A percentile compares a stretch with the other conserved stretches of the same genome.
These are phyloP conservation scores for Umbilicaria muhlenbergii DNA, from an alignment of 495 filamentous ascomycete species.

Conservation along the genomic window DNA sequence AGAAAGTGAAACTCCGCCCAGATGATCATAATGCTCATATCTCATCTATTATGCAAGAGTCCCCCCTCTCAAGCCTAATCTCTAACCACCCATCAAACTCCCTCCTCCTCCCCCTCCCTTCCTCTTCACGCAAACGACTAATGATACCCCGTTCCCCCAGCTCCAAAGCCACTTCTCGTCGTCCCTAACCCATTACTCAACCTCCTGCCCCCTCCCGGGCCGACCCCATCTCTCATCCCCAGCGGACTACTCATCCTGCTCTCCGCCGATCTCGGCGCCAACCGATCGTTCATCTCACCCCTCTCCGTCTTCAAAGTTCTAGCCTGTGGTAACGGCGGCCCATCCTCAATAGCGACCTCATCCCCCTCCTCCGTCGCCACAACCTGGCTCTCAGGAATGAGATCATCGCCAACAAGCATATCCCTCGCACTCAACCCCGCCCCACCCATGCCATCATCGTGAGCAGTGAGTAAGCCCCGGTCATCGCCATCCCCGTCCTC, in stretches of 20 bases:
- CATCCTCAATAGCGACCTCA: neutral
- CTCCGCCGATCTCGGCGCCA: too few relatives aligned
- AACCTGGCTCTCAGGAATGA: neutral
- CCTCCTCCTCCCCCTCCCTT: too few relatives aligned
- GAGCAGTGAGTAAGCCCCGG: neutral
- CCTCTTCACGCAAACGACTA: neutral
- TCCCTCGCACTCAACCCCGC: too few relatives aligned
- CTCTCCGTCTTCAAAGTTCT: too few relatives aligned
- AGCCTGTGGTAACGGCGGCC: too few relatives aligned
- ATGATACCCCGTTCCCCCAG: neutral
- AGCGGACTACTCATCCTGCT: slow-evolving; percentile 1
- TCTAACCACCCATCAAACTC: too few relatives aligned
- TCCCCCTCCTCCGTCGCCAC: neutral
- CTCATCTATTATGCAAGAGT: too few relatives aligned
- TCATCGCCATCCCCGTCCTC: slow-evolving; percentile 1
- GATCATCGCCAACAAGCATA: neutral
- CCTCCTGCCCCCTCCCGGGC: neutral
- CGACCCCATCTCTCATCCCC: neutral
- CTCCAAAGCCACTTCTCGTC: slow-evolving; percentile 1
- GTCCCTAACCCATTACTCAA: slow-evolving; percentile 6
- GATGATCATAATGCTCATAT: too few relatives aligned
- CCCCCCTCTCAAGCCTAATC: too few relatives aligned
- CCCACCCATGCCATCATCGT: too few relatives aligned
- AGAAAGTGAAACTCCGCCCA: too few relatives aligned
- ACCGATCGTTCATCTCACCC: too few relatives aligned